Conservation (phyloP, 306 rosid species). For the Prinsepia uniflora region DNA sequence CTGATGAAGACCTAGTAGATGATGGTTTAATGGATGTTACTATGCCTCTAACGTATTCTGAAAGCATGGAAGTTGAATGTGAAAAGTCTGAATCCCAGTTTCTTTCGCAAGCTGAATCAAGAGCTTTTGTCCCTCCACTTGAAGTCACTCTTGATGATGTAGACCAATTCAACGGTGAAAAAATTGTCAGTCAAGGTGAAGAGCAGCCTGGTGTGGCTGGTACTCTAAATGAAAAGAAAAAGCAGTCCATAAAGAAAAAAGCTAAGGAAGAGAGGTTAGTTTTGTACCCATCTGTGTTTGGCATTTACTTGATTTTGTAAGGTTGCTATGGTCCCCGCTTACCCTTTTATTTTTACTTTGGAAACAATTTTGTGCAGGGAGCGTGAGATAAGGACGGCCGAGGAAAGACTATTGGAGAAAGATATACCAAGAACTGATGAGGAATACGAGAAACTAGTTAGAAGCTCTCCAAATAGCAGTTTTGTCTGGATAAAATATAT, state of each 20-base stretch:
- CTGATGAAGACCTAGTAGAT: conserved; percentile 34
- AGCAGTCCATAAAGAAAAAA: conserved; percentile 56
- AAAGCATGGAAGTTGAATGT: conserved; percentile 37
- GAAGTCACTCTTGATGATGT: conserved; percentile 78
- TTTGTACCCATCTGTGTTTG: conserved; percentile 13
- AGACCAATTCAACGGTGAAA: conserved; percentile 36
- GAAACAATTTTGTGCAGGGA: conserved; percentile 48
- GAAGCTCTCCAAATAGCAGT: conserved; percentile 91
- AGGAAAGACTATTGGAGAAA: conserved; percentile 77
- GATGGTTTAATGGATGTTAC: conserved; percentile 21
- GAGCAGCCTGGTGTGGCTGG: conserved; percentile 32
- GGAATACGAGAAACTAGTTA: conserved; percentile 84
- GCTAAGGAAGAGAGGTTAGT: conserved; percentile 68
- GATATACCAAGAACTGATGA: conserved; percentile 80
- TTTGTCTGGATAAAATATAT: conserved; percentile 83
- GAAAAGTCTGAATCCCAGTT: conserved; percentile 35
- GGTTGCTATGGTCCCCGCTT: neutral
- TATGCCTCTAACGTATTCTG: conserved; percentile 20
- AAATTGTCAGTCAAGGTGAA: conserved; percentile 32
- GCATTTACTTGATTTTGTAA: neutral
- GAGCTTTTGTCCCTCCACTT: conserved; percentile 78
- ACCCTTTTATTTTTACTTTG: neutral
- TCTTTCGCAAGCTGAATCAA: conserved; percentile 59
- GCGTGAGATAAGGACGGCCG: conserved; percentile 65
- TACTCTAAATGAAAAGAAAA: conserved; percentile 46